These are phyloP conservation scores for Lachancea meyersii DNA, from an alignment of 805 yeast species.

Conservation along the genomic window DNA sequence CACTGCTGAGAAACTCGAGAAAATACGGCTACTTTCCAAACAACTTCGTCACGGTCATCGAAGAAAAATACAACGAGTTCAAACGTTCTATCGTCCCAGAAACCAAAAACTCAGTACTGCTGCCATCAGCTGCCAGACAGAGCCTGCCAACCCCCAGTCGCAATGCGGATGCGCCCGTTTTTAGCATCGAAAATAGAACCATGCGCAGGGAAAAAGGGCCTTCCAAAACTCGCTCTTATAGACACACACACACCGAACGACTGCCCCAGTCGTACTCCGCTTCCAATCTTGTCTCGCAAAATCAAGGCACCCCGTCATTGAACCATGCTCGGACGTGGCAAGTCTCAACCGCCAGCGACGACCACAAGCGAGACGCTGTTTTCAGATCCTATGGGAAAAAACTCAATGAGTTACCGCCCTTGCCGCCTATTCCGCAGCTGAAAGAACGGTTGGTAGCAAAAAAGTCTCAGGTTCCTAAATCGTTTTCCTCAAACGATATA, in stretches of 20 bases:
- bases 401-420: slow-evolving; percentile 2
- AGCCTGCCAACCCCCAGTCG: background rate
- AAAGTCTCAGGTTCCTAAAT: slow-evolving; percentile 19
- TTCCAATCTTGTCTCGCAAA: slow-evolving; percentile 2
- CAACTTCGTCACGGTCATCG: slow-evolving; percentile 66
- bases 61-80: slow-evolving; percentile 26
- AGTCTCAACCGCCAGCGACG: background rate
- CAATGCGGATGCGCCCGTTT: background rate
- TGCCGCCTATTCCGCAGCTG: slow-evolving; percentile 28
- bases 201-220: background rate
- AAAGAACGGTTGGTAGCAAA: slow-evolving; percentile 9
- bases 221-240: background rate
- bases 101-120: background rate
- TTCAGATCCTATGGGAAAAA: background rate
- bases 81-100: background rate
- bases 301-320: background rate
- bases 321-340: background rate
- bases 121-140: background rate
- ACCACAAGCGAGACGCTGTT: background rate
- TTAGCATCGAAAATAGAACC: background rate
- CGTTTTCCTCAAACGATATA: slow-evolving; percentile 27
- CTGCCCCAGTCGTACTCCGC: slow-evolving; percentile 7
- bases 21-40: slow-evolving; percentile 79
- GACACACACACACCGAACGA: slow-evolving; percentile 1
- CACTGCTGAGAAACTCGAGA: slow-evolving; percentile 61